phyloP scores from a whole-genome alignment of 495 filamentous ascomycete genomes.

The Rhizodiscina lignyota region DNA sequence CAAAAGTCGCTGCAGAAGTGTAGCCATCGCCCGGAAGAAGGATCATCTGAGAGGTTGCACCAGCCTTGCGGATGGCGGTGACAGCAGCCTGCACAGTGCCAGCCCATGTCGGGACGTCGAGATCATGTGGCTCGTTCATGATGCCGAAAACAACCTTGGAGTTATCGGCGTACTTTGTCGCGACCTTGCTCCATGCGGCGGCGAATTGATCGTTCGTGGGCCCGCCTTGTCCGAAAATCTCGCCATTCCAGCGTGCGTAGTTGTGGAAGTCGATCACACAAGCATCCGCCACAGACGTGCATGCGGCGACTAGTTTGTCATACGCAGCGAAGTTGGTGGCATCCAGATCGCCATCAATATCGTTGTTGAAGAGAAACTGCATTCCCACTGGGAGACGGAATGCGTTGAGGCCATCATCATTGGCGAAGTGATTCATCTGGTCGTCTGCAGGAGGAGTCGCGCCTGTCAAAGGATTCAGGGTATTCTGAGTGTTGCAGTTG shows the following conservation, averaged over 20 bases:
- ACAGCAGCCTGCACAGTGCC: conserved; percentile 37
- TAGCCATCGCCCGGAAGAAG: conserved; percentile 30
- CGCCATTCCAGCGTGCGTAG: conserved; percentile 42
- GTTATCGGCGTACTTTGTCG: conserved; percentile 32
- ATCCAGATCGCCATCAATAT: conserved; percentile 32
- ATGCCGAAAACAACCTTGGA: conserved; percentile 38
- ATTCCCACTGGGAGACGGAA: conserved; percentile 39
- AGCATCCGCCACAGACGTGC: conserved; percentile 29
- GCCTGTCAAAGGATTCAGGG: conserved; percentile 20
- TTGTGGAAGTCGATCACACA: conserved; percentile 48
- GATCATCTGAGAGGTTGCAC: conserved; percentile 39
- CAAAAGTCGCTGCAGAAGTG: conserved; percentile 28
- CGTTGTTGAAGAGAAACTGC: conserved; percentile 37
- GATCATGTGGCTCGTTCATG: conserved; percentile 45
- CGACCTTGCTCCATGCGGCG: conserved; percentile 38
- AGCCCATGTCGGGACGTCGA: conserved; percentile 31
- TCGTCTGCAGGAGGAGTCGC: no score
- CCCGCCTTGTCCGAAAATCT: conserved; percentile 41
- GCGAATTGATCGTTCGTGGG: conserved; percentile 39
- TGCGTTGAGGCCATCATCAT: conserved; percentile 33
- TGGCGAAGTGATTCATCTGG: conserved; percentile 41
- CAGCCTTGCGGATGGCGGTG: conserved; percentile 38
- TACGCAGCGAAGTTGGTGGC: conserved; percentile 32
- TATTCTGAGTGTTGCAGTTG: conserved; percentile 16
- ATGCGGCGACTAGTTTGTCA: conserved; percentile 39